Base-by-base conservation (phyloP, 371 early-diverging fungal genomes). In the Globomyces sp. region DNA sequence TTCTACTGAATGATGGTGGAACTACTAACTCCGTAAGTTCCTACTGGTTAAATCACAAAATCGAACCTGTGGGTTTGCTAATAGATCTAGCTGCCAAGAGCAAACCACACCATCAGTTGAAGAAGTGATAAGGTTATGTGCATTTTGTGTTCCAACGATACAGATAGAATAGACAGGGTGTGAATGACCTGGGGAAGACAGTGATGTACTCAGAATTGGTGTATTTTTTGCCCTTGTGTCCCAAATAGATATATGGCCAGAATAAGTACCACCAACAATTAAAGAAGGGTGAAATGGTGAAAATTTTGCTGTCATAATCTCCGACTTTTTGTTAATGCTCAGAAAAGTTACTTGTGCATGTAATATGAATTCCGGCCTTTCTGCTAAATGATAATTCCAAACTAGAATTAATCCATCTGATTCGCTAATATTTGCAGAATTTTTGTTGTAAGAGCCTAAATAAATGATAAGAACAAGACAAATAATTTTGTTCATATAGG, bases 181-280 rank as follows among this genome's bases (percentile, higher is more conserved):
- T 1, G 98, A 94, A 73, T 98, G 99, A 2, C 98, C 96, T 41
- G 86, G 87, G 5, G 91, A 90, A 1, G 94, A 91, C 45, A 96
- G 82, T 37, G 96, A 78, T 6, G 82, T 75, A 53, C 78, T 74
- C 36, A 80, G 66, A 3, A 80, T 77, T 3, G 85, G 80, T 11
- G 62, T 57, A 50, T 53, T 69, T 72, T 94, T 93, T 24, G 95
- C 85, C 40, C 99, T 87, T 13, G 88, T 96, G 78, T 98, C 99
- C 98, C 98, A 98, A 13, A 96, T 76, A 5, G 94, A 83, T 68
- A 98, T 90, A 76, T 98, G 98, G 8, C 99, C 99, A 43, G 96
- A 93, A 71, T 93, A 96, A 1, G 97, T 94, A 36, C 96, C 95
- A 68, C 96, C 97, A 48, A 98, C 86, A 50, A 98, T 80, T 58